phyloP scores from a whole-genome alignment of 371 early-diverging fungal species.

The Zancudomyces culisetae region DNA sequence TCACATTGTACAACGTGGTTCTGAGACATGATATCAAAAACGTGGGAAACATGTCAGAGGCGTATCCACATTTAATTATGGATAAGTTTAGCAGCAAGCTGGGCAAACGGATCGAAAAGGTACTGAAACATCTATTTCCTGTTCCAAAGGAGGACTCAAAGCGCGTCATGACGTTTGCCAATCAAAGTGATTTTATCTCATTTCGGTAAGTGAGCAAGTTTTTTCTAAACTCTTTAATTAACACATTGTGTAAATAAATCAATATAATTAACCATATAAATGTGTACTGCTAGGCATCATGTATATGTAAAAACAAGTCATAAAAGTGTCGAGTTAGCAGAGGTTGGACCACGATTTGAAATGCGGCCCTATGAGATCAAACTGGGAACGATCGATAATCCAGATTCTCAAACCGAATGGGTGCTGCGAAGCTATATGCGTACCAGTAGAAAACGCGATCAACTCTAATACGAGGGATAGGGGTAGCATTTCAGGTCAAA shows the following conservation, averaged over 20 bases:
- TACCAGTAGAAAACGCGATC: conserved; percentile 78
- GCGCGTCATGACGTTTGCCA: conserved; percentile 91
- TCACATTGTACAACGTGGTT: conserved; percentile 92
- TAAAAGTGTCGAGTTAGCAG: conserved; percentile 80
- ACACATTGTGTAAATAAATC: neutral
- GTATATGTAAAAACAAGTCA: conserved; percentile 70
- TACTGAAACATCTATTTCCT: conserved; percentile 88
- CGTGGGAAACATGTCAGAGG: conserved; percentile 87
- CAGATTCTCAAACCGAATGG: conserved; percentile 96
- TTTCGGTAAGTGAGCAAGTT: conserved; percentile 47
- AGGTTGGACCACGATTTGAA: conserved; percentile 97
- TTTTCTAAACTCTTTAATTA: neutral
- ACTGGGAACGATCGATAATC: conserved; percentile 83
- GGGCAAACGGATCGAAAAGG: conserved; percentile 65
- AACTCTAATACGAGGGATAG: too few relatives aligned
- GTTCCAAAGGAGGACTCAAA: conserved; percentile 91
- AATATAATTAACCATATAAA: neutral
- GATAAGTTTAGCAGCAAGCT: conserved; percentile 79
- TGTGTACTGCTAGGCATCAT: conserved; percentile 45
- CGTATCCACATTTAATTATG: conserved; percentile 89
- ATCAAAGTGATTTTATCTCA: conserved; percentile 90
- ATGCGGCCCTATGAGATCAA: conserved; percentile 90
- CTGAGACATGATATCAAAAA: conserved; percentile 92
- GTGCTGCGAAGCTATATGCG: conserved; percentile 86
- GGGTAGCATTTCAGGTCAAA: too few relatives aligned